Conservation (phyloP, 73 alveolate genomes). For the Effrenium voratum region DNA sequence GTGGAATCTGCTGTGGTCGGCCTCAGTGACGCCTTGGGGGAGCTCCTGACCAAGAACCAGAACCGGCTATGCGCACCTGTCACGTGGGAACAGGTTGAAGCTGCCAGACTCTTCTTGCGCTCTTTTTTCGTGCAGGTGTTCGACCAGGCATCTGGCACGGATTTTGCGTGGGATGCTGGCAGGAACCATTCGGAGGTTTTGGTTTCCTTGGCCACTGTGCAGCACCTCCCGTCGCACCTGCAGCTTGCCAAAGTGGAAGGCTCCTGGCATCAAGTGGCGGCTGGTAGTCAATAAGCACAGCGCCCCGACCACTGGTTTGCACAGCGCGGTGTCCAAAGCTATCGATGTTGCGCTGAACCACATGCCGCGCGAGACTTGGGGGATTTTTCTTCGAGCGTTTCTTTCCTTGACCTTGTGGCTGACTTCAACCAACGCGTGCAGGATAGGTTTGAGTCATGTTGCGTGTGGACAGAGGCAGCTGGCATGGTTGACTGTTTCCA, state of each 20-base stretch:
- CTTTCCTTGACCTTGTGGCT: neutral
- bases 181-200: neutral
- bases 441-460: neutral
- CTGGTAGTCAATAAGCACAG: neutral
- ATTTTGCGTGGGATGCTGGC: neutral
- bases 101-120: neutral
- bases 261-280: conserved; percentile 37
- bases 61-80: neutral
- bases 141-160: neutral
- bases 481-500: conserved; percentile 28
- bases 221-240: neutral
- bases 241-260: conserved; percentile 50
- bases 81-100: neutral
- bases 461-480: neutral
- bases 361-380: neutral
- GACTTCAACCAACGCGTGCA: neutral
- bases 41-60: neutral
- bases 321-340: neutral
- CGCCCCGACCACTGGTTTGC: neutral
- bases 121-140: neutral
- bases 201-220: neutral
- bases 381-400: neutral
- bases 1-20: neutral
- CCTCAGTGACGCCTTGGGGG: neutral
- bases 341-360: neutral